phyloP scores from a whole-genome alignment of 495 filamentous ascomycete species.

The Aspergillus egyptiacus region DNA sequence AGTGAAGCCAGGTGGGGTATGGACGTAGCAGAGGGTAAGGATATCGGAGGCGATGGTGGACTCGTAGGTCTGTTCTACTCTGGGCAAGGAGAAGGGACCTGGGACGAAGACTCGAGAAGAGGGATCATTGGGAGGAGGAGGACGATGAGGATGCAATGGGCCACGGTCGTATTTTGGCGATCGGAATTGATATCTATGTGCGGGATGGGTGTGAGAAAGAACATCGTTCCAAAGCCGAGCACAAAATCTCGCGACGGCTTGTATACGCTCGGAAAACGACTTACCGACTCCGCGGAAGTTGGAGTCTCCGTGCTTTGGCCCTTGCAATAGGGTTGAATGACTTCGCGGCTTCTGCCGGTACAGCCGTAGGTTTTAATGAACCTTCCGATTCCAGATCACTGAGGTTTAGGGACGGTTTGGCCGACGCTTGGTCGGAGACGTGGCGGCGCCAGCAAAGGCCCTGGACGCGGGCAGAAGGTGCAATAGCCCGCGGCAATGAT shows the following conservation, averaged over 20 bases:
- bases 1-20: constrained; percentile 68
- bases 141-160: constrained; percentile 86
- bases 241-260: background rate
- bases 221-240: background rate
- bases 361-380: constrained; percentile 24
- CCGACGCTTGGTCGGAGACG: constrained; percentile 42
- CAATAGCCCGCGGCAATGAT: constrained; percentile 36
- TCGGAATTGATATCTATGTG: constrained; percentile 77
- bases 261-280: constrained; percentile 1
- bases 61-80: constrained; percentile 85
- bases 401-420: constrained; percentile 25
- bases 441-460: constrained; percentile 38
- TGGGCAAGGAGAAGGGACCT: constrained; percentile 84
- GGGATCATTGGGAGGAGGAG: constrained; percentile 75
- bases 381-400: constrained; percentile 36
- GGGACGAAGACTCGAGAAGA: constrained; percentile 84
- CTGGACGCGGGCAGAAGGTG: constrained; percentile 31
- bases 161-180: constrained; percentile 91
- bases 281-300: constrained; percentile 65
- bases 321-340: constrained; percentile 54
- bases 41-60: constrained; percentile 84
- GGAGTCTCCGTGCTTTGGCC: constrained; percentile 44
- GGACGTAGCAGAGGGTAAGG: constrained; percentile 79
- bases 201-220: constrained; percentile 11
- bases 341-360: constrained; percentile 25